Evolutionary conservation across 106 monocot genomes (phyloP).

Genomic region (Hemerocallis citrina): DNA sequence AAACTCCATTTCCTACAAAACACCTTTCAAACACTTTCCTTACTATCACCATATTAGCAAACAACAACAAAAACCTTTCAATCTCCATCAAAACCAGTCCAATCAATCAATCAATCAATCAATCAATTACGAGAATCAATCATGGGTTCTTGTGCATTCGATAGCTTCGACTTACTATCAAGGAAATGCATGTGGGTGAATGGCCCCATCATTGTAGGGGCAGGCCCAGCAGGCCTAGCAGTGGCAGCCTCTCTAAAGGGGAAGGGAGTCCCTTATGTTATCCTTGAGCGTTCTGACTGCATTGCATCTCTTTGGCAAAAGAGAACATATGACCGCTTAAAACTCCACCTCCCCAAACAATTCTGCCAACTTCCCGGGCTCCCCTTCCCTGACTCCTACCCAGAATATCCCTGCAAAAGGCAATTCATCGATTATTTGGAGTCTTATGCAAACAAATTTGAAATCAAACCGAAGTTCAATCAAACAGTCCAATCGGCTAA

Average conservation of each 20-base stretch:
- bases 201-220: conserved; percentile 39
- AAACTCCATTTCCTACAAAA: background rate
- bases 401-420: conserved; percentile 24
- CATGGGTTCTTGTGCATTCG: background rate
- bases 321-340: conserved; percentile 39
- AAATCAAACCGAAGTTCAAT: conserved; percentile 31
- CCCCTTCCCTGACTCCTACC: conserved; percentile 31
- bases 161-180: conserved; percentile 9
- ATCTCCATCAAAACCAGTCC: background rate
- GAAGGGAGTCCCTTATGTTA: conserved; percentile 26
- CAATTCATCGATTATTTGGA: conserved; percentile 39
- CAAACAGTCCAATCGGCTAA: conserved; percentile 16
- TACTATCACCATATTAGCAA: too few relatives aligned
- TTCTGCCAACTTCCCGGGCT: conserved; percentile 43
- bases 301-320: conserved; percentile 46
- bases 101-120: background rate
- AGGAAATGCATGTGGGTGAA: conserved; percentile 35
- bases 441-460: conserved; percentile 25
- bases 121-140: too few relatives aligned
- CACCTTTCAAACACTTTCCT: background rate
- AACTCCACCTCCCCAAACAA: conserved; percentile 41
- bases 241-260: conserved; percentile 24
- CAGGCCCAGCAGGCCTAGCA: conserved; percentile 41
- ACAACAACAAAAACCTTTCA: background rate
- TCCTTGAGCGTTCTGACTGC: conserved; percentile 40